Evolutionary conservation across 345 rosid genomes (phyloP), one percentile per base, ranked within the genome.

Genomic region (Sonneratia alba): DNA sequence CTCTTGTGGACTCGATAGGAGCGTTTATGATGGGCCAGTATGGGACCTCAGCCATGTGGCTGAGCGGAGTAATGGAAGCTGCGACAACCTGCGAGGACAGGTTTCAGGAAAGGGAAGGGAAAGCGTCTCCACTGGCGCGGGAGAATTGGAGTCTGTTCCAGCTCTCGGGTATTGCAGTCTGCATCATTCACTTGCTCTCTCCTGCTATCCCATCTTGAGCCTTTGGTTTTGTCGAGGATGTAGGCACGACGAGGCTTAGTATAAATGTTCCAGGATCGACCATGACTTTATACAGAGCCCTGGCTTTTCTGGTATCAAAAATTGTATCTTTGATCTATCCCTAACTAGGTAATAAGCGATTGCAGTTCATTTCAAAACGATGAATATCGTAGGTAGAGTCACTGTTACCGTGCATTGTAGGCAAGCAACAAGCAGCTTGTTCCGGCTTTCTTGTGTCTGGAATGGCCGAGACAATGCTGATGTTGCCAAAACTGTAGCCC

Each of bases 31-130:
- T 37, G 13, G 85, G 78, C 42, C 77, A 80, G 62, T 82, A 73
- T 24, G 77, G 51, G 6, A 63, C 56, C 3, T 87, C 86, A 4
- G 76, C 67, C 24, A 70, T 66, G 65, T 73, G 82, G 89, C 68
- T 88, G 59, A 83, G 74, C 62, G 84, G 85, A 2, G 89, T 84
- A 36, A 83, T 86, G 87, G 84, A 84, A 66, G 80, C 81, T 0
- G 74, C 89, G 7, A 68, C 62, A 9, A 82, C 84, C 0, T 88
- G 93, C 51, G 91, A 91, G 77, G 82, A 80, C 45, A 87, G 90
- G 66, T 87, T 88, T 43, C 9, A 14, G 19, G 80, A 84, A 49
- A 84, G 69, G 76, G 81, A 72, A 76, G 84, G 80, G 67, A 75
- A 71, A 24, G 77, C 40, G 59, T 87, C 83, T 73, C 91, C 88